A percentile compares a stretch with the other conserved stretches of the same genome.
phyloP scores from a whole-genome alignment of 495 filamentous ascomycete genomes.

The Neurospora pannonica region DNA sequence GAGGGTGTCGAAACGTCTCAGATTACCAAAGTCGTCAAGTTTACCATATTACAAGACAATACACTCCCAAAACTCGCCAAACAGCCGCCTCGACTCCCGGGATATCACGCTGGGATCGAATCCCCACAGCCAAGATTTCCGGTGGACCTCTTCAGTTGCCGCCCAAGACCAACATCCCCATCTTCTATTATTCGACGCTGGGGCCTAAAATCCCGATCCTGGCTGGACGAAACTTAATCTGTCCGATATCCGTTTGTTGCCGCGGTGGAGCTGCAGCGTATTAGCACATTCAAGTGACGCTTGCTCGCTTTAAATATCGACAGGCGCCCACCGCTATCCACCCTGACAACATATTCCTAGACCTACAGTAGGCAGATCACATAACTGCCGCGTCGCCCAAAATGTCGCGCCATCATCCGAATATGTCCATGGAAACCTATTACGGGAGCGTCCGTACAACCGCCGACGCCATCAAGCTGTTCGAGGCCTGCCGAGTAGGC shows the following conservation, averaged over 20 bases:
- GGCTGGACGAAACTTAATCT: background rate
- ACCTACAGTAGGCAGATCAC: background rate
- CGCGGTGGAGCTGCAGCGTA: background rate
- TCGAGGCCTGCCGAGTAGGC: conserved; percentile 90
- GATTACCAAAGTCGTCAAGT: background rate
- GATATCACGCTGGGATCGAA: background rate
- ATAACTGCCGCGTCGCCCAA: background rate
- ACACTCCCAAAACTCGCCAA: background rate
- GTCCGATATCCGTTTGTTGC: background rate
- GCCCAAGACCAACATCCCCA: background rate
- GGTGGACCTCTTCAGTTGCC: background rate
- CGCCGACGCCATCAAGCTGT: conserved; percentile 89
- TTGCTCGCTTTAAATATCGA: background rate
- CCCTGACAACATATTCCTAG: background rate
- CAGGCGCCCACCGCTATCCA: background rate
- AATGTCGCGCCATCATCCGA: conserved; percentile 1
- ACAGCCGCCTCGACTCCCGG: background rate
- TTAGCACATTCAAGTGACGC: background rate
- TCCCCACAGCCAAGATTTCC: background rate
- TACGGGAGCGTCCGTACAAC: conserved; percentile 86
- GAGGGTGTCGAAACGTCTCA: conserved; percentile 13
- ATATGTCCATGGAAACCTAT: conserved; percentile 80
- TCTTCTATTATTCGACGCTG: background rate
- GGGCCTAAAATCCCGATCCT: background rate
- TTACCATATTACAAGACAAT: background rate